Evolutionary conservation across 2,329 filamentous ascomycete genomes (phyloP), one percentile per base, ranked within the genome.

Genomic region (Bipolaris victoriae): DNA sequence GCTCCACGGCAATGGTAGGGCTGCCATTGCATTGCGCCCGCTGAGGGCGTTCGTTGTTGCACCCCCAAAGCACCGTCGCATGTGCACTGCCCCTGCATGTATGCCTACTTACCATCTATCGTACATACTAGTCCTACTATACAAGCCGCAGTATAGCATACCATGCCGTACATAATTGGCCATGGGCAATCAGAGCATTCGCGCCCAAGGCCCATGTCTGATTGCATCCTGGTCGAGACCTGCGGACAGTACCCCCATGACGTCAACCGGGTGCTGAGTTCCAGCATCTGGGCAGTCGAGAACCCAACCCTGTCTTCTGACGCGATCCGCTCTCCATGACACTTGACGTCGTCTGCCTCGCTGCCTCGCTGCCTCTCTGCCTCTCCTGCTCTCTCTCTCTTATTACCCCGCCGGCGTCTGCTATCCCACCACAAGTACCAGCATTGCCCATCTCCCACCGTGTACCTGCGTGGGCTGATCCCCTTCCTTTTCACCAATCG

Each of bases 401-500:
- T 62, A 52, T 64, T 56, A 50, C 55, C 50, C 53, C 46, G 20
- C 49, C 50, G 18, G 49, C 46, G 41, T 37, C 46, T 44, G 43
- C 57, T 57, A 10, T 44, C 41, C 43, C 7, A 24, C 47, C 44
- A 45, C 35, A 31, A 15, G 24, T 26, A 16, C 60, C 35, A 50
- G 52, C 52, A 56, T 26, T 37, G 57, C 59, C 48, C 57, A 53
- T 56, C 49, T 41, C 26, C 37, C 46, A 37, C 40, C 31, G 16
- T 41, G 22, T 50, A 51, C 44, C 58, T 39, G 49, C n/a, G 29
- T 49, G 55, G 55, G 60, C 40, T 63, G 58, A 62, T 61, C 63
- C 29, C 44, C 45, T 35, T 24, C 49, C 45, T 61, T 29, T 50
- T 57, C 54, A 58, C 65, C 63, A 58, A 63, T 60, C 61, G 57